Evolutionary conservation across 345 rosid species (phyloP), one percentile per base, ranked within the genome.

Genomic region (Streptanthus diversifolius): DNA sequence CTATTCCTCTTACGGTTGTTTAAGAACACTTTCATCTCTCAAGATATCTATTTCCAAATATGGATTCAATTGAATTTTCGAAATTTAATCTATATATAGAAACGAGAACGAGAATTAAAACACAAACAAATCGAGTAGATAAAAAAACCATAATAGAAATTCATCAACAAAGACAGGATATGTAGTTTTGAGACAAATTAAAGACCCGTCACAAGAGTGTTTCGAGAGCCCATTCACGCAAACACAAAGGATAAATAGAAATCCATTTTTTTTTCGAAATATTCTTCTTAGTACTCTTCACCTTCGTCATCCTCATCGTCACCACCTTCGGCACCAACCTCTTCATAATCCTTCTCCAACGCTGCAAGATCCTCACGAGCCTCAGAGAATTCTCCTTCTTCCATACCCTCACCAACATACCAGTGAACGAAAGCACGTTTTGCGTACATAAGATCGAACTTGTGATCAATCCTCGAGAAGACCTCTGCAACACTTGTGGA

Each of bases 391-490:
- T 88, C 93, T 2, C 93, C 91, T 75, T 88, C 93, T 68, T 88
- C 93, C 93, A 88, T 88, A 49, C 93, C 93, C 82, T 88, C 93
- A 62, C 93, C 93, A 1, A 88, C 91, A 0, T 88, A 88, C 93
- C 91, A 88, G 74, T 86, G 93, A 6, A 88, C 93, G 0, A 88
- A 88, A 19, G 91, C 93, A 68, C 89, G 86, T 75, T 88, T 88
- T 0, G 90, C 86, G 22, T 86, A 88, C 93, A 88, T 88, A 40
- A 88, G 87, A 65, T 88, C 93, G 0, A 88, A 88, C 79, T 88
- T 88, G 80, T 86, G 89, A 53, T 86, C 93, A 44, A 88, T 88
- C 52, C 91, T 83, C 0, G 86, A 82, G 80, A 88, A 88, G 55
- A 88, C 93, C 82, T 88, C 93, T 3, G 91, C 93, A 0, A 88